Base-by-base conservation (phyloP, 2,329 filamentous ascomycete genomes). In the Fusarium camptoceras region DNA sequence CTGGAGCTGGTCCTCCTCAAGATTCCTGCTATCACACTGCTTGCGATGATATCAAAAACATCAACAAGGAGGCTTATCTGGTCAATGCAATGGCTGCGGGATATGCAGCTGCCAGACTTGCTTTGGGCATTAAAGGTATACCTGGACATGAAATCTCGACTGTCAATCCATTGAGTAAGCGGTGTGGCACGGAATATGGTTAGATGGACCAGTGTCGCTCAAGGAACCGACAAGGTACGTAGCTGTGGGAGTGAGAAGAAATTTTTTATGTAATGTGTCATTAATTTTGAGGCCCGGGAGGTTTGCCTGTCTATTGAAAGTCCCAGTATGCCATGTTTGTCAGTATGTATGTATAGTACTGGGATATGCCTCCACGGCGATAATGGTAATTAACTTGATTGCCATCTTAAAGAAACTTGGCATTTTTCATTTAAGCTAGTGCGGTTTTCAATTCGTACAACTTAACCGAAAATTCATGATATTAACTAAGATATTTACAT, bases 31-130 rank as follows among this genome's bases (percentile, higher is more conserved):
- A 81, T 74, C 78, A 84, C 71, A 63, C 78, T 24, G 73, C 77
- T 11, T 81, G 81, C 64, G 82, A 84, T 54, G 77, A 71, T 25
- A 73, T 81, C 18, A 56, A 73, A 48, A 82, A 83, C 67, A 78
- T 83, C 63, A 77, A 82, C 71, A 75, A 77, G 71, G 78, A 80
- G 8, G 78, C 80, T 6, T 42, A 80, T 12, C 77, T 76, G 1
- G 59, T 76, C 30, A 83, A 79, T 59, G 61, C 80, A 54, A 80
- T 78, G 67, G 79, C 81, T 22, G 88, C 88, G 44, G 87, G 84
- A 2, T 79, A 82, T 64, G 82, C 81, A 1, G 82, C 85, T n/a
- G 86, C 85, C 16, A 61, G 72, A 42, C 75, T 82, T 20, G 78
- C 79, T n/a, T 70, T 77, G 31, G 76, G 71, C 57, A 55, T 80